A percentile compares a stretch with the other conserved stretches of the same genome.
Conservation (phyloP, 495 filamentous ascomycete species). For the Haplographium delicatum region DNA sequence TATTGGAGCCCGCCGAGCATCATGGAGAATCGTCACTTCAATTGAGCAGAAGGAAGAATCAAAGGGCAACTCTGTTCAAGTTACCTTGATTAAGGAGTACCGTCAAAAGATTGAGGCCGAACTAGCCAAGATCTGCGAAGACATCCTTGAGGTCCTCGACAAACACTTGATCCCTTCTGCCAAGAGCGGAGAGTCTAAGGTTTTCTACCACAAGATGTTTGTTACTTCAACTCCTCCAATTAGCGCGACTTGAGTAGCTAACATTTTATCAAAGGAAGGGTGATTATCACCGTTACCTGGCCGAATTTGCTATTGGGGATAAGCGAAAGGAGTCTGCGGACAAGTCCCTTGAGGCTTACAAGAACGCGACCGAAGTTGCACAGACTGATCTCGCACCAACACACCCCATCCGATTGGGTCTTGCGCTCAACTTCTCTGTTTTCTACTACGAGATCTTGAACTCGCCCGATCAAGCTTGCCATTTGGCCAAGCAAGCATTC, state of each 20-base stretch:
- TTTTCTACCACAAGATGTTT: constrained; percentile 99
- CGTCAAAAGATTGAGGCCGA: constrained; percentile 98
- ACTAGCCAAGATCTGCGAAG: constrained; percentile 98
- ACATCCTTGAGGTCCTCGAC: constrained; percentile 95
- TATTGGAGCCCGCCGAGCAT: constrained; percentile 96
- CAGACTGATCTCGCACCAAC: constrained; percentile 97
- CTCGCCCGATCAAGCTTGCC: constrained; percentile 97
- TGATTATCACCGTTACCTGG: constrained; percentile 99
- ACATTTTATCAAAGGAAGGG: constrained; percentile 69
- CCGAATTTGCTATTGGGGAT: constrained; percentile 96
- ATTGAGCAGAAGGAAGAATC: constrained; percentile 99
- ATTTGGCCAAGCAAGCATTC: constrained; percentile 98
- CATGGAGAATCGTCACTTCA: constrained; percentile 99
- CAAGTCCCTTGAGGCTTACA: constrained; percentile 97
- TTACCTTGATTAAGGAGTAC: constrained; percentile 96
- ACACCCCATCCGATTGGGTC: constrained; percentile 96
- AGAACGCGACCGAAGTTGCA: constrained; percentile 95
- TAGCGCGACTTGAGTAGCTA: constrained; percentile 1
- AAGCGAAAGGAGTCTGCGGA: constrained; percentile 96
- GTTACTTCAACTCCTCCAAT: constrained; percentile 29
- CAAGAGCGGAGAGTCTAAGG: constrained; percentile 96
- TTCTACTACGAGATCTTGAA: constrained; percentile 99
- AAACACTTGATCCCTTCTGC: constrained; percentile 94
- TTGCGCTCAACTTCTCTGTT: constrained; percentile 99
- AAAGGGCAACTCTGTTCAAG: constrained; percentile 95